Evolutionary conservation across 73 alveolate genomes (phyloP), one percentile per base, ranked within the genome.

Genomic region (Paramecium sonneborni): DNA sequence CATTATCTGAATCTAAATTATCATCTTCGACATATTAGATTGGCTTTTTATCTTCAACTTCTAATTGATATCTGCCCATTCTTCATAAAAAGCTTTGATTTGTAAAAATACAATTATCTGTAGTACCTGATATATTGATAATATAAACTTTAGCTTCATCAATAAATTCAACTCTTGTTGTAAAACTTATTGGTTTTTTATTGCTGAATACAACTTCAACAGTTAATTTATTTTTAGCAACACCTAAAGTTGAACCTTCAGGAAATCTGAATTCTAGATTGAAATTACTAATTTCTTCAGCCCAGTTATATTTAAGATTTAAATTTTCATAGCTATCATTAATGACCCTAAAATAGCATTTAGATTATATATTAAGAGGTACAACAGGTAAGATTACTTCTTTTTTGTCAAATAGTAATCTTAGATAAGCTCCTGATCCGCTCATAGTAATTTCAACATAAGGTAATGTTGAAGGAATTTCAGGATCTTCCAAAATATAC

Each of bases 341-440:
- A 82, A 96, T 95, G 15, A 98, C 97, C 74, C 95, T 90, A 87
- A 98, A 98, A 20, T 97, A 95, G 28, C 99, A 95, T 56, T 94
- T 92, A 18, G 99, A 93, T 92, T 95, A 96, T 84, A 98, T 93
- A 18, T 98, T 99, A 32, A 98, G 96, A 3, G 99, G 99, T 15
- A 96, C 99, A 24, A 96, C 94, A 10, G 99, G 99, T 26, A 98
- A 92, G 23, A 98, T 96, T 38, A 98, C 95, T 88, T 98, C 99
- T 94, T 99, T 95, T 85, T 98, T 95, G 85, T 98, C 99, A 87
- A 98, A 98, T 91, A 95, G 93, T 46, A 98, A 92, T 94, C 97
- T 95, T 14, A 99, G 99, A 57, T 96, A 98, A 18, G 99, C 96
- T 6, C 99, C 99, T 95, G 98, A 99, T 38, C 99, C 99, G 76